These are phyloP conservation scores for Metschnikowia lachancei DNA, from an alignment of 805 yeast genomes.

Conservation along the genomic window DNA sequence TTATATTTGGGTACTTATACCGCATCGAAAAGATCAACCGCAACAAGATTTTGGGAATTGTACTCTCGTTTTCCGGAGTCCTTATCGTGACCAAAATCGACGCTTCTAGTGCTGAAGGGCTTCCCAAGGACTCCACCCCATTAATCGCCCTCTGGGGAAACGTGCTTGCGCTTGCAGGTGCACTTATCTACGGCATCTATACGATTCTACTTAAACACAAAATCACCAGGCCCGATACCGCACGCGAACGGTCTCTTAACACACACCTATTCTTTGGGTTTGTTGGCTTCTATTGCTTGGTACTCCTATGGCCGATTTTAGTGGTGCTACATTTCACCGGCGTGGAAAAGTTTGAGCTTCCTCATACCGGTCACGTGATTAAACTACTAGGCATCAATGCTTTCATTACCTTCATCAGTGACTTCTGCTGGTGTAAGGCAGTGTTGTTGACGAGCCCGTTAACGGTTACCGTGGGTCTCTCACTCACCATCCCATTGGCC, in stretches of 20 bases:
- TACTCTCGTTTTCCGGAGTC: slow-evolving; percentile 75
- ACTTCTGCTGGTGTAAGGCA: slow-evolving; percentile 94
- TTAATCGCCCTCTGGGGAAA: slow-evolving; percentile 60
- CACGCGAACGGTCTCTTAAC: slow-evolving; percentile 71
- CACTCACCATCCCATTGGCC: slow-evolving; percentile 87
- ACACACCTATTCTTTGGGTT: slow-evolving; percentile 91
- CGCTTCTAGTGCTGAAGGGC: slow-evolving; percentile 26
- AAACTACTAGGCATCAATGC: slow-evolving; percentile 62
- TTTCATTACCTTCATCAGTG: slow-evolving; percentile 77
- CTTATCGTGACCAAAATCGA: slow-evolving; percentile 74
- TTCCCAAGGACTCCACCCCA: slow-evolving; percentile 14
- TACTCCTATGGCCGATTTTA: slow-evolving; percentile 80
- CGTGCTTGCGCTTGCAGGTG: slow-evolving; percentile 75
- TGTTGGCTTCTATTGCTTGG: slow-evolving; percentile 80
- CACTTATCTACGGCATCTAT: slow-evolving; percentile 87
- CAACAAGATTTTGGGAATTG: slow-evolving; percentile 65
- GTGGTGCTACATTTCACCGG: slow-evolving; percentile 60
- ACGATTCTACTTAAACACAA: slow-evolving; percentile 76
- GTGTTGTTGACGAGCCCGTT: slow-evolving; percentile 90
- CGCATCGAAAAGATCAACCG: slow-evolving; percentile 66
- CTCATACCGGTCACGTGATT: slow-evolving; percentile 52
- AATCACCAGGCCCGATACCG: slow-evolving; percentile 43
- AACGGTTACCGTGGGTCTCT: slow-evolving; percentile 92
- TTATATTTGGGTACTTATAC: slow-evolving; percentile 72
- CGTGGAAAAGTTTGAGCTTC: slow-evolving; percentile 70